Evolutionary conservation across 176 grass and related monocot species (phyloP).

Genomic region (Cymbopogon citratus): DNA sequence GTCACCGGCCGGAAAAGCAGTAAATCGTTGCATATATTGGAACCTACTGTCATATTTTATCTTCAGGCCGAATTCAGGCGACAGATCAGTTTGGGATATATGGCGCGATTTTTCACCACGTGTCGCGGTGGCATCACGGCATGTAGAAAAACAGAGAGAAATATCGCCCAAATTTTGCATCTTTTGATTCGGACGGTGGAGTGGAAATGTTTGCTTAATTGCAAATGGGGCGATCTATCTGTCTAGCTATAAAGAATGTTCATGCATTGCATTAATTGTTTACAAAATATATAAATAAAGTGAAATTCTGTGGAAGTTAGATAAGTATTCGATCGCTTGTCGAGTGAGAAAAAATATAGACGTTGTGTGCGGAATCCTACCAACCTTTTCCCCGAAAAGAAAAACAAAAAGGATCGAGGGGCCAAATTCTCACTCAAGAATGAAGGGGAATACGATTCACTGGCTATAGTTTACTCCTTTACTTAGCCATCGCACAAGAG

Average conservation of each 20-base stretch:
- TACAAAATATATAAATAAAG: background rate
- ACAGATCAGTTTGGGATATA: background rate
- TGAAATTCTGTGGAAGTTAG: background rate
- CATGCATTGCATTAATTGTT: background rate
- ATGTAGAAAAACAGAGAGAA: background rate
- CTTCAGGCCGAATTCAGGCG: background rate
- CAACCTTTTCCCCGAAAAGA: constrained; percentile 35
- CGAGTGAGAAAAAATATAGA: background rate
- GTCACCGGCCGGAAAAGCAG: background rate
- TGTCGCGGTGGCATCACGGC: background rate
- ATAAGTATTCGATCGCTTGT: constrained; percentile 28
- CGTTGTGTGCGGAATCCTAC: constrained; percentile 43
- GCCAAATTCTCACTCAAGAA: constrained; percentile 19
- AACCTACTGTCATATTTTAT: background rate
- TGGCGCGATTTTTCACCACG: background rate
- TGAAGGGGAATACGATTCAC: constrained; percentile 44
- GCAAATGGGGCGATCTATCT: background rate
- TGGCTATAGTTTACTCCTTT: constrained; percentile 35
- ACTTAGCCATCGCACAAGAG: constrained; percentile 44
- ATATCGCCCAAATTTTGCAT: background rate
- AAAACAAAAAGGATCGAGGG: constrained; percentile 24
- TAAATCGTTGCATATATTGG: background rate
- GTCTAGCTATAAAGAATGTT: background rate
- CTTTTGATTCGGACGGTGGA: no score
- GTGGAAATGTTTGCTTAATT: no score